Evolutionary conservation across 1,139 yeast species (phyloP).

Genomic region (Yamadazyma kanchanaburiensis): DNA sequence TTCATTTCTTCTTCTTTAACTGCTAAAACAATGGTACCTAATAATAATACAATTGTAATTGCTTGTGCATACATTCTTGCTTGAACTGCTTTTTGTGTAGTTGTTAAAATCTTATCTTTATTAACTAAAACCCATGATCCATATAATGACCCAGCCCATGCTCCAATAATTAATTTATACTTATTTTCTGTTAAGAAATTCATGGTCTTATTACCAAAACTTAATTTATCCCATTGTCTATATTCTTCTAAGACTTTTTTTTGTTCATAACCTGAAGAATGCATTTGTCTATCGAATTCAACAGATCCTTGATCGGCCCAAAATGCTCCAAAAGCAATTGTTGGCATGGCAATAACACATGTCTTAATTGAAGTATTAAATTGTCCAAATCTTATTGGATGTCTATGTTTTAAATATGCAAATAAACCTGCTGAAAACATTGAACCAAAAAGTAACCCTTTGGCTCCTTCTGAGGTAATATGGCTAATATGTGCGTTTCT

Average conservation of each 20-base stretch:
- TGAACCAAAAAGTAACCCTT: conserved; percentile 41
- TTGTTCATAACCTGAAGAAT: conserved; percentile 30
- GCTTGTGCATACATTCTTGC: conserved; percentile 96
- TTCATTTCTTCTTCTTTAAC: conserved; percentile 57
- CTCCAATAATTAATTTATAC: conserved; percentile 69
- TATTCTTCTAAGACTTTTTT: conserved; percentile 42
- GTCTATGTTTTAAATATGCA: conserved; percentile 30
- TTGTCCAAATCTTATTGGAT: conserved; percentile 29
- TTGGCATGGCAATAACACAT: conserved; percentile 39
- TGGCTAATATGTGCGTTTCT: conserved; percentile 39
- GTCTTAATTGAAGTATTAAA: conserved; percentile 42
- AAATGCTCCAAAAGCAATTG: conserved; percentile 37
- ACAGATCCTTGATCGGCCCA: conserved; percentile 51
- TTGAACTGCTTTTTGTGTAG: conserved; percentile 83
- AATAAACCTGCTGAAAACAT: conserved; percentile 31
- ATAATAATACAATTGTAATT: conserved; percentile 59
- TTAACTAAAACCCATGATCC: conserved; percentile 81
- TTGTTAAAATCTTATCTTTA: conserved; percentile 72
- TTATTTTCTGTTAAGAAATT: conserved; percentile 54
- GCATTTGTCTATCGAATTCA: conserved; percentile 41
- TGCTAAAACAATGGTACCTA: conserved; percentile 62
- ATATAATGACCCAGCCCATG: conserved; percentile 85
- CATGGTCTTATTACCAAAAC: conserved; percentile 43
- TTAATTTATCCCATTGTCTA: conserved; percentile 47
- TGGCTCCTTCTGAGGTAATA: conserved; percentile 35